A percentile compares a stretch with the other conserved stretches of the same genome.
Evolutionary conservation across 371 early-diverging fungal genomes (phyloP).

Genomic region (Dinochytrium kinnereticum): DNA sequence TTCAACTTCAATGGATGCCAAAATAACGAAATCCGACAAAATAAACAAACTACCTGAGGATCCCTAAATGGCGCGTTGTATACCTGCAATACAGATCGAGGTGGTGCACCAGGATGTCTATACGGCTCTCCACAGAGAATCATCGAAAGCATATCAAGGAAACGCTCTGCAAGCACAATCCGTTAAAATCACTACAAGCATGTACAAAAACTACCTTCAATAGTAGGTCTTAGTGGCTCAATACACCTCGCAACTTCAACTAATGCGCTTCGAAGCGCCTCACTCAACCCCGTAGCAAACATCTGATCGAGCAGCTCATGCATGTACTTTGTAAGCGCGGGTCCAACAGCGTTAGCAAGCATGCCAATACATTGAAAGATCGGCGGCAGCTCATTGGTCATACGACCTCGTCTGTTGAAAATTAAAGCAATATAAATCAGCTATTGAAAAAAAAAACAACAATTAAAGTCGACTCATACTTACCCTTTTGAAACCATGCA

Average conservation of each 20-base stretch:
- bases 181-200: not conserved
- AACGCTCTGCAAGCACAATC: slow-evolving; percentile 65
- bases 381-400: slow-evolving; percentile 61
- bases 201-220: slow-evolving; percentile 72
- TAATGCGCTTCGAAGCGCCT: slow-evolving; percentile 81
- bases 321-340: slow-evolving; percentile 80
- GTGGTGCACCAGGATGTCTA: slow-evolving; percentile 80
- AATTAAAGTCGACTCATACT: not conserved
- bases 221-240: slow-evolving; percentile 78
- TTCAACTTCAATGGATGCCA: too few species aligned
- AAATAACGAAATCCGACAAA: too few species aligned
- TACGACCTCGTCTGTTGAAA: slow-evolving; percentile 54
- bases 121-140: slow-evolving; percentile 87
- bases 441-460: slow-evolving; percentile 12
- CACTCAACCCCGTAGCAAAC: slow-evolving; percentile 86
- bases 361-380: slow-evolving; percentile 86
- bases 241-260: slow-evolving; percentile 82
- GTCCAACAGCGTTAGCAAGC: slow-evolving; percentile 90
- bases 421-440: not conserved
- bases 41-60: too few species aligned
- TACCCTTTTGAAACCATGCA: slow-evolving; percentile 60
- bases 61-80: slow-evolving; percentile 21
- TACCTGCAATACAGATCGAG: slow-evolving; percentile 23
- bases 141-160: slow-evolving; percentile 87
- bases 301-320: slow-evolving; percentile 90